These are phyloP conservation scores for Phialophora tarda DNA, from an alignment of 2,329 filamentous ascomycete genomes.

Conservation along the genomic window DNA sequence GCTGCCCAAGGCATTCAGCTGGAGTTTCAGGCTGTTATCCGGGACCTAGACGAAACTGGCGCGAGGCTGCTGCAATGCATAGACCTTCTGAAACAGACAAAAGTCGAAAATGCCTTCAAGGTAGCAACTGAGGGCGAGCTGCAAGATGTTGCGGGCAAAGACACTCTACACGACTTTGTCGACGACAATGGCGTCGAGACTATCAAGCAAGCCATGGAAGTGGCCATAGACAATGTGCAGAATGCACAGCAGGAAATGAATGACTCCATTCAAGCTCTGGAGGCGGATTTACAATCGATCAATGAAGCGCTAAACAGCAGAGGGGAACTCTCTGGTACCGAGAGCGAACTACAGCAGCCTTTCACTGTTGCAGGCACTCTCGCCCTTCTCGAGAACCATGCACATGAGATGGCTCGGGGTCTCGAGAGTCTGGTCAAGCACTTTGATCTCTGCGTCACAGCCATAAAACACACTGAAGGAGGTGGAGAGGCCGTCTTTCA, in stretches of 20 bases:
- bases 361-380: slow-evolving; percentile 61
- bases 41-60: slow-evolving; percentile 65
- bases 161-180: slow-evolving; percentile 69
- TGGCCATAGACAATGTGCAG: slow-evolving; percentile 66
- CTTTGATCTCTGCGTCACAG: slow-evolving; percentile 91
- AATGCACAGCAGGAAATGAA: slow-evolving; percentile 64
- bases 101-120: slow-evolving; percentile 63
- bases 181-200: slow-evolving; percentile 66
- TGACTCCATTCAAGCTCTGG: slow-evolving; percentile 67
- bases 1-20: slow-evolving; percentile 50
- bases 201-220: slow-evolving; percentile 61
- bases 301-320: slow-evolving; percentile 58
- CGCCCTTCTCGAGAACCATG: slow-evolving; percentile 71
- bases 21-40: slow-evolving; percentile 57
- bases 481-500: slow-evolving; percentile 71
- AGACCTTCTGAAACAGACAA: slow-evolving; percentile 60
- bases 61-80: slow-evolving; percentile 62
- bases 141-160: slow-evolving; percentile 46
- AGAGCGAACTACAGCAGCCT: slow-evolving; percentile 43
- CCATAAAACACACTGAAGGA: slow-evolving; percentile 86
- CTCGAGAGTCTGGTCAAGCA: slow-evolving; percentile 82
- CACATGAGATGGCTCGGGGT: slow-evolving; percentile 79
- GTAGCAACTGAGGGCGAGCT: not conserved
- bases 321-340: slow-evolving; percentile 38
- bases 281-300: slow-evolving; percentile 72